Conservation (phyloP, 139 green algal genomes). For the Chlorella sp. region DNA sequence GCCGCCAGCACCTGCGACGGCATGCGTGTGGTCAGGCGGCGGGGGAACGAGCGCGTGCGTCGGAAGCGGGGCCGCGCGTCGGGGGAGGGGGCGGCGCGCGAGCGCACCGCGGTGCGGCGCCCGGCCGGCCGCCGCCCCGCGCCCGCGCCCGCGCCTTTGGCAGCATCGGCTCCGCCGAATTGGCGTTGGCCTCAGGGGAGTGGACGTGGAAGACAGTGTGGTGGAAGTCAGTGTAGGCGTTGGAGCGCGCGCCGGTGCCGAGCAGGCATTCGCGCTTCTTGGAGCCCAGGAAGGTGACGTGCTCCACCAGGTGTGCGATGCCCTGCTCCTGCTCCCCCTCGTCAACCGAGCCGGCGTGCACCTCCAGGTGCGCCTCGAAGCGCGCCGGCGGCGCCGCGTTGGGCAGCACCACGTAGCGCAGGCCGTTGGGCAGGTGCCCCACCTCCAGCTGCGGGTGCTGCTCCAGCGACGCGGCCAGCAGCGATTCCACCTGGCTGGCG, state of each 20-base stretch:
- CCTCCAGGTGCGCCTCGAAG: slow-evolving; percentile 95
- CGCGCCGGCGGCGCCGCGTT: slow-evolving; percentile 89
- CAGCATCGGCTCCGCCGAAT: slow-evolving; percentile 79
- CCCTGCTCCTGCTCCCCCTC: slow-evolving; percentile 84
- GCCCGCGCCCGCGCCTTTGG: slow-evolving; percentile 60
- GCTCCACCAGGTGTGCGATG: slow-evolving; percentile 97
- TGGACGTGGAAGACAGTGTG: slow-evolving; percentile 99
- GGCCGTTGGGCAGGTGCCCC: slow-evolving; percentile 78
- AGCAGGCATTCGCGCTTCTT: slow-evolving; percentile 90
- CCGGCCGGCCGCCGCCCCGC: not conserved
- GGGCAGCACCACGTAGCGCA: slow-evolving; percentile 95
- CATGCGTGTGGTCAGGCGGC: not conserved
- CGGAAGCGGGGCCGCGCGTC: not conserved
- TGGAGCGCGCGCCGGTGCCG: slow-evolving; percentile 88
- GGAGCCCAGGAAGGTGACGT: slow-evolving; percentile 98
- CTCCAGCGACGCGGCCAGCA: slow-evolving; percentile 42
- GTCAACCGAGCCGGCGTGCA: slow-evolving; percentile 80
- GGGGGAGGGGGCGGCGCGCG: not conserved
- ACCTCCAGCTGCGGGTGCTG: slow-evolving; percentile 63
- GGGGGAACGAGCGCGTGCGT: not conserved
- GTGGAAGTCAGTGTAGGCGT: slow-evolving; percentile 99
- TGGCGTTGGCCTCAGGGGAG: slow-evolving; percentile 72
- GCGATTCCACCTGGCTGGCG: not conserved
- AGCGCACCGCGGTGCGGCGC: not conserved
- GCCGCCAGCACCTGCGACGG: slow-evolving; percentile 87